Evolutionary conservation across 768 basidiomycete genomes (phyloP), one percentile per base, ranked within the genome.

Genomic region (Podaxis pistillaris): DNA sequence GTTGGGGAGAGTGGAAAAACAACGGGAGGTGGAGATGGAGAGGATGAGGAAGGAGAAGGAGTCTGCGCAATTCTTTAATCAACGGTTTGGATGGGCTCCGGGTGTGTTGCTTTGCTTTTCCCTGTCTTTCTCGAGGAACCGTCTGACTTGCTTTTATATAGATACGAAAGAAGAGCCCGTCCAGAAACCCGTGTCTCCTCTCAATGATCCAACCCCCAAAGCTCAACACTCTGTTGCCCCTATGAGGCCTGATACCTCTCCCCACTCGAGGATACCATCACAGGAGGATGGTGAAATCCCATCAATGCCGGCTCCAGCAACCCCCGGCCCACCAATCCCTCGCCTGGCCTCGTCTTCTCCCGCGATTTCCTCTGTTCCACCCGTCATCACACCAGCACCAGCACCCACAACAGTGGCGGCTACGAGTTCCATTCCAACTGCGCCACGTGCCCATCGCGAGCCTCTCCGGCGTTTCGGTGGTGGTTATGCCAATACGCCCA

Each of bases 261-360:
- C 33, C 8, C 33, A 33, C 33, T 33, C 8, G 33, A 33, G 33
- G 33, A 71, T 73, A 8, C 68, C 71, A 0, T 78, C 81, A 4
- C 81, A 80, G 28, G 84, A 85, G 68, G 84, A 85, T 46, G 83
- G 83, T 3, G 84, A 85, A 69, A 84, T 85, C 19, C 19, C 37
- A 24, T 38, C 54, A 17, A 56, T 11, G 37, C n/a, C 24, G 24
- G 24, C 49, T 9, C 12, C 49, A 50, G 22, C 24, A 12, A 8
- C 9, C 0, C 8, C 8, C 1, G 33, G 33, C 8, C 33, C 1
- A 2, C 9, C 33, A 33, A 33, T 33, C 9, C 33, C 33, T 33
- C 33, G 33, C 0, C 33, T 9, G 33, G 0, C 33, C 33, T 33
- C 33, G 9, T 33, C 33, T 33, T 33, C 49, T 28, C 49, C 54